A percentile compares a stretch with the other conserved stretches of the same genome.
phyloP scores from a whole-genome alignment of 257 asterid species.

The Salvia miltiorrhiza region DNA sequence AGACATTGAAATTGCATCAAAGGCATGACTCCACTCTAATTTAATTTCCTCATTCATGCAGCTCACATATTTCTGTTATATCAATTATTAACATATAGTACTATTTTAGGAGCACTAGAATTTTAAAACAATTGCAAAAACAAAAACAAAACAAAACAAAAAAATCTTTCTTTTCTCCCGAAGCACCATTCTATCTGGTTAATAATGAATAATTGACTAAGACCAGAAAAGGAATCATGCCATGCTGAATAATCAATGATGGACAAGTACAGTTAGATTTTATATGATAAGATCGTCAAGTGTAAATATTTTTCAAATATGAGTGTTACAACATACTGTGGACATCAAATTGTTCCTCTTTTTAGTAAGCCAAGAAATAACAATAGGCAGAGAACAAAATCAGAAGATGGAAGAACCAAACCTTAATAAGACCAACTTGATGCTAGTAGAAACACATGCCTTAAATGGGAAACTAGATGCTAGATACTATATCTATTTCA shows the following conservation, averaged over 20 bases:
- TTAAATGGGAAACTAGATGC: neutral
- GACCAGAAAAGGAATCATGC: neutral
- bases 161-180: neutral
- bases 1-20: slow-evolving; percentile 11
- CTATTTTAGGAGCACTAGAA: neutral
- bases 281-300: neutral
- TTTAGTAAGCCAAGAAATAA: neutral
- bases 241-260: neutral
- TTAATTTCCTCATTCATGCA: neutral
- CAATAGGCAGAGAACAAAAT: neutral
- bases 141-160: no score
- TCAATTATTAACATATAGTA: neutral
- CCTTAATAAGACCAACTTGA: neutral
- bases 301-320: neutral
- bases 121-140: neutral
- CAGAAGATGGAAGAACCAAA: neutral
- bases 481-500: neutral
- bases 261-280: neutral
- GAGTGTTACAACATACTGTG: neutral
- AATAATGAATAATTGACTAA: neutral
- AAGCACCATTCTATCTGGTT: neutral
- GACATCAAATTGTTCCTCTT: neutral
- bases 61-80: neutral
- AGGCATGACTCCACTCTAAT: neutral
- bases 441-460: neutral